Evolutionary conservation across 1,139 yeast species (phyloP).

Genomic region (Suhomyces panamericanus): DNA sequence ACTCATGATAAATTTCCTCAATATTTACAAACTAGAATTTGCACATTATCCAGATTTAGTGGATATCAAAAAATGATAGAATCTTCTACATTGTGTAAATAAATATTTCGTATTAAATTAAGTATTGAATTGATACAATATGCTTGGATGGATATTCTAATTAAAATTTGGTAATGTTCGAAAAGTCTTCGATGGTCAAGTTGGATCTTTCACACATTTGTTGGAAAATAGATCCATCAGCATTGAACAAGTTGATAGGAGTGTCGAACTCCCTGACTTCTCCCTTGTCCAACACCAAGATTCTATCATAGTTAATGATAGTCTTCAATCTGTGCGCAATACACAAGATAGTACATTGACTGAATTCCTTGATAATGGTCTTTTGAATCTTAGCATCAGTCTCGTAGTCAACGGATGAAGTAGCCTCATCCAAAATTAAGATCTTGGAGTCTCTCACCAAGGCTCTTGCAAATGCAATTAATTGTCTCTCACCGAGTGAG

Average conservation of each 20-base stretch:
- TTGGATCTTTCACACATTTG: conserved; percentile 43
- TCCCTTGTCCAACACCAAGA: conserved; percentile 67
- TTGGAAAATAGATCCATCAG: conserved; percentile 41
- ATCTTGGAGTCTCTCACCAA: conserved; percentile 68
- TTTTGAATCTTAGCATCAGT: conserved; percentile 71
- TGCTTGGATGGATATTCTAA: background rate
- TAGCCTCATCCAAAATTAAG: conserved; percentile 77
- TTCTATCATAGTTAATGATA: conserved; percentile 62
- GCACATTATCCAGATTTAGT: too few species aligned
- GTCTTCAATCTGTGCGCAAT: conserved; percentile 79
- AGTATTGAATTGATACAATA: background rate
- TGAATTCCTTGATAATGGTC: conserved; percentile 62
- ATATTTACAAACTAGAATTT: too few species aligned
- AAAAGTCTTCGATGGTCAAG: conserved; percentile 20
- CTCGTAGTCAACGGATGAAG: conserved; percentile 78
- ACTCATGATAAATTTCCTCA: too few species aligned
- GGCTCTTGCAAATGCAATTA: conserved; percentile 75
- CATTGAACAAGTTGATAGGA: conserved; percentile 46
- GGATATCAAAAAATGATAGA: too few species aligned
- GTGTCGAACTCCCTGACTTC: conserved; percentile 59
- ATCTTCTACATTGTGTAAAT: too few species aligned
- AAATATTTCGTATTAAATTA: too few species aligned
- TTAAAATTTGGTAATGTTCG: background rate
- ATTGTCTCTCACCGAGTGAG: conserved; percentile 76
- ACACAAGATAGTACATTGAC: conserved; percentile 67